Conservation (phyloP, 2,329 filamentous ascomycete genomes). For the Sporothrix dimorphospora region DNA sequence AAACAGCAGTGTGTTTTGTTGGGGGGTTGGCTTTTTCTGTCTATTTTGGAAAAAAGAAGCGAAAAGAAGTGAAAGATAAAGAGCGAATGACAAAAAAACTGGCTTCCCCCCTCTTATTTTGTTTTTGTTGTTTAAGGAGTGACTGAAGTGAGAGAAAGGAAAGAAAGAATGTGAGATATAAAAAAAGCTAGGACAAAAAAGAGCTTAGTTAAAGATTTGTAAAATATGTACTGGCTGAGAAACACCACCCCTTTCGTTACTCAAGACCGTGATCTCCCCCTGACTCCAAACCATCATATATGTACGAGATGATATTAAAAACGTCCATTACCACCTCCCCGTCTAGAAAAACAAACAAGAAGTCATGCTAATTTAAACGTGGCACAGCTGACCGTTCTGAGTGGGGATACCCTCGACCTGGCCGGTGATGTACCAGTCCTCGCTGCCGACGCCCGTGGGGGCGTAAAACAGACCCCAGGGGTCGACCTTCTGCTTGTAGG, state of each 20-base stretch:
- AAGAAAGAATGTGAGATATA: not conserved
- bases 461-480: conserved; percentile 40
- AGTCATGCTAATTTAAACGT: conserved; percentile 8
- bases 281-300: not conserved
- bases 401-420: conserved; percentile 33
- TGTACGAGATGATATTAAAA: conserved; percentile 9
- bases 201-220: not conserved
- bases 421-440: conserved; percentile 36
- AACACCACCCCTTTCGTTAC: not conserved
- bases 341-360: not conserved
- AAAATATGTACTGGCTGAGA: conserved; percentile 19
- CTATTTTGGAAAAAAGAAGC: conserved; percentile 18
- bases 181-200: conserved; percentile 9
- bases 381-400: conserved; percentile 35
- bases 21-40: not conserved
- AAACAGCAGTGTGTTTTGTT: not conserved
- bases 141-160: not conserved
- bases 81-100: not conserved
- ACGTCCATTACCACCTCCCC: not conserved
- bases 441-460: conserved; percentile 35
- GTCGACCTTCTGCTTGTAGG: conserved; percentile 42
- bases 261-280: not conserved
- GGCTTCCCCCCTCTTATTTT: not conserved
- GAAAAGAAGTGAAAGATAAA: conserved; percentile 7
- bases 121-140: not conserved